These are phyloP conservation scores for Chlorella sorokiniana DNA, from an alignment of 139 green algal genomes.

Conservation along the genomic window DNA sequence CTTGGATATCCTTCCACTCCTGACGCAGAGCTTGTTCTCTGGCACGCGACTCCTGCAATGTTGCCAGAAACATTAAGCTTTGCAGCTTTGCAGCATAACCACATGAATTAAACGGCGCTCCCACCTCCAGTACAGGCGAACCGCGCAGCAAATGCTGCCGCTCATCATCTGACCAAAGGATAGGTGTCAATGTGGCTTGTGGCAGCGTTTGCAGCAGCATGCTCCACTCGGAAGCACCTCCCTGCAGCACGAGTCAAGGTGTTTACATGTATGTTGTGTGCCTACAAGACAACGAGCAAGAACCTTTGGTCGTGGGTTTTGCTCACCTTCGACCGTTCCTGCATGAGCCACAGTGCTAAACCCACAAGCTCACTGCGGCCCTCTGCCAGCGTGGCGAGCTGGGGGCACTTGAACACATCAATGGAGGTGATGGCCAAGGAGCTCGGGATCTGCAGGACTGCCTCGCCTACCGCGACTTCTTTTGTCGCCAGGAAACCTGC, in stretches of 20 bases:
- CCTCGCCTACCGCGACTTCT: neutral
- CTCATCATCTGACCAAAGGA: constrained; percentile 65
- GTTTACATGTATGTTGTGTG: neutral
- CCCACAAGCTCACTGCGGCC: constrained; percentile 78
- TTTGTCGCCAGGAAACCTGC: constrained; percentile 2
- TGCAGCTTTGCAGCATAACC: neutral
- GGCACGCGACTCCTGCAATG: constrained; percentile 44
- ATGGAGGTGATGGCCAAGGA: constrained; percentile 74
- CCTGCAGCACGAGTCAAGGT: constrained; percentile 20
- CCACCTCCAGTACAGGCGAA: constrained; percentile 52
- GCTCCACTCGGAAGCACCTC: constrained; percentile 23
- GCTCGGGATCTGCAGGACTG: constrained; percentile 64
- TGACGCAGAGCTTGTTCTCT: constrained; percentile 53
- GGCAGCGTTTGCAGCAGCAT: constrained; percentile 49
- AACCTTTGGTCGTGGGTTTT: neutral
- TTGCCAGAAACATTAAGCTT: neutral
- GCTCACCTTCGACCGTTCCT: constrained; percentile 63
- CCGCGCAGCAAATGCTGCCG: constrained; percentile 58
- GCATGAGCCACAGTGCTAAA: constrained; percentile 88
- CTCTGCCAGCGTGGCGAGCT: constrained; percentile 62
- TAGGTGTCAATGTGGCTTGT: constrained; percentile 44
- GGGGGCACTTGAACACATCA: constrained; percentile 73
- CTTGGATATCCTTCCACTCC: constrained; percentile 60
- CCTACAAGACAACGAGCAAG: neutral
- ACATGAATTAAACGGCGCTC: neutral